These are phyloP conservation scores for Talaromyces proteolyticus DNA, from an alignment of 495 filamentous ascomycete genomes.

Conservation along the genomic window DNA sequence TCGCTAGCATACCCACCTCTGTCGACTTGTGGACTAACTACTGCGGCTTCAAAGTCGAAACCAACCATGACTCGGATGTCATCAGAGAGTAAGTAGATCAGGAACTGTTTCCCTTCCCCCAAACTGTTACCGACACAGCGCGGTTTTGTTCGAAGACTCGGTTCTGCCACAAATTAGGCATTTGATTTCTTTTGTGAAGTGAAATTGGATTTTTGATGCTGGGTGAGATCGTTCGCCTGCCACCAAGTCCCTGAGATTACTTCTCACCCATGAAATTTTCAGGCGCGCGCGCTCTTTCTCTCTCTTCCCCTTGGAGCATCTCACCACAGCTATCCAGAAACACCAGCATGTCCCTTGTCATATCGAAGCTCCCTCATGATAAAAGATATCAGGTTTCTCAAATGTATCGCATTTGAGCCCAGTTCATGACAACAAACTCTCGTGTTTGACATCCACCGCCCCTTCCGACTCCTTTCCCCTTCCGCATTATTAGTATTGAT, in stretches of 20 bases:
- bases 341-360: constrained; percentile 9
- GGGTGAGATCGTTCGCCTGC: constrained; percentile 49
- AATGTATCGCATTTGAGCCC: constrained; percentile 22
- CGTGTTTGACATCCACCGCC: constrained; percentile 42
- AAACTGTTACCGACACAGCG: constrained; percentile 35
- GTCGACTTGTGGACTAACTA: constrained; percentile 97
- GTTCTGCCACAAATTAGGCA: constrained; percentile 10
- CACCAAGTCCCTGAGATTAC: constrained; percentile 36
- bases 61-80: constrained; percentile 85
- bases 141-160: constrained; percentile 24
- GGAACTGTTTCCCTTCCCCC: constrained; percentile 65
- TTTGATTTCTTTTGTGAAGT: constrained; percentile 3
- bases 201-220: constrained; percentile 27
- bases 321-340: constrained; percentile 21
- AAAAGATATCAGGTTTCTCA: constrained; percentile 5
- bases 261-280: constrained; percentile 53
- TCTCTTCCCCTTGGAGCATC: constrained; percentile 13
- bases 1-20: constrained; percentile 86
- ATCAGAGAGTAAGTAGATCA: constrained; percentile 97
- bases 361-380: constrained; percentile 6
- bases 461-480: constrained; percentile 22
- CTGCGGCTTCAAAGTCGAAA: constrained; percentile 95
- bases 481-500: constrained; percentile 8
- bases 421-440: constrained; percentile 39
- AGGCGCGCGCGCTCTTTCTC: constrained; percentile 24